Percentiles rank a stretch among this genome's conserved stretches.
Evolutionary conservation across 768 basidiomycete genomes (phyloP).

Genomic region (Lactarius indigo): DNA sequence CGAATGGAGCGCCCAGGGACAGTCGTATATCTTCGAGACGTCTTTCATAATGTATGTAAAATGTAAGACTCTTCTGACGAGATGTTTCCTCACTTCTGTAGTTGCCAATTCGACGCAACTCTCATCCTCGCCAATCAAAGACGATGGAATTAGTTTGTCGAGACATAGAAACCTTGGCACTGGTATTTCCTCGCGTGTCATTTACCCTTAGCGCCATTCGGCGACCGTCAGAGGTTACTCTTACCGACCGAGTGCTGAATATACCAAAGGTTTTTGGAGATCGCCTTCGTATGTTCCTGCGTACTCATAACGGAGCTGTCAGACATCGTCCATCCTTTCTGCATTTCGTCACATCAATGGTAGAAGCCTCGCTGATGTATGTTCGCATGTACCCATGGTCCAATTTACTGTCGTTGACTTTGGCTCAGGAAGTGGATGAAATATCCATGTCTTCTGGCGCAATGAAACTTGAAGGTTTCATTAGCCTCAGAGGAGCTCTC

Average conservation of each 20-base stretch:
- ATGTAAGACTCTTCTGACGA: slow-evolving; percentile 2
- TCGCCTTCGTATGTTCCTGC: not conserved
- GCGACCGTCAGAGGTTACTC: slow-evolving; percentile 36
- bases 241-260: slow-evolving; percentile 48
- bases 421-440: slow-evolving; percentile 61
- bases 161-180: slow-evolving; percentile 68
- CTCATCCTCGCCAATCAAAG: slow-evolving; percentile 56
- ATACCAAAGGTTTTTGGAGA: slow-evolving; percentile 57
- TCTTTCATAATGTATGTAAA: slow-evolving; percentile 77
- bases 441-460: slow-evolving; percentile 48
- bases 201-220: slow-evolving; percentile 64
- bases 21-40: slow-evolving; percentile 78
- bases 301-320: not conserved
- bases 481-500: slow-evolving; percentile 70
- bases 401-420: slow-evolving; percentile 10
- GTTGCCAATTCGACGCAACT: slow-evolving; percentile 77
- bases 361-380: slow-evolving; percentile 63
- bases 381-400: slow-evolving; percentile 23
- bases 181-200: slow-evolving; percentile 66
- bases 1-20: slow-evolving; percentile 73
- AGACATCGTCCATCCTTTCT: slow-evolving; percentile 64
- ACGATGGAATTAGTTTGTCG: slow-evolving; percentile 66
- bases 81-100: slow-evolving; percentile 30
- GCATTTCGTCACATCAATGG: slow-evolving; percentile 77
- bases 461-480: slow-evolving; percentile 72